A percentile compares a stretch with the other conserved stretches of the same genome.
These are phyloP conservation scores for Verbascum thapsus DNA, from an alignment of 257 asterid species.

Conservation along the genomic window DNA sequence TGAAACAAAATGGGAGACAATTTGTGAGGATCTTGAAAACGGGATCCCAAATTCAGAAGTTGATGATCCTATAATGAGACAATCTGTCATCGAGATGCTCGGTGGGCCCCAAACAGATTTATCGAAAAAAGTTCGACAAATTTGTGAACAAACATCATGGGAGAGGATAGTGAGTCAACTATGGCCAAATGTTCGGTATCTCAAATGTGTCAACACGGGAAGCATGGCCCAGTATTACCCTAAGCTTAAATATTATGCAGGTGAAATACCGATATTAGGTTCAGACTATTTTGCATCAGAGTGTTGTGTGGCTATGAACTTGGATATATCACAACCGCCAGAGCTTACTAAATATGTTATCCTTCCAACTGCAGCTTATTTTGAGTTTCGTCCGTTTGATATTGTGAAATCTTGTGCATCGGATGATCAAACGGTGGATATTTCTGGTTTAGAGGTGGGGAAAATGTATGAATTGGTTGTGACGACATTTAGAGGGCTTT, in stretches of 20 bases:
- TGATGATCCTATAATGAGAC: conserved; percentile 20
- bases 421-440: conserved; percentile 18
- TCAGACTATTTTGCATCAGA: conserved; percentile 33
- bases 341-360: conserved; percentile 25
- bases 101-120: conserved; percentile 27
- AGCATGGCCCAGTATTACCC: conserved; percentile 28
- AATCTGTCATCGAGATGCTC: conserved; percentile 21
- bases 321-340: conserved; percentile 24
- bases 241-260: conserved; percentile 25
- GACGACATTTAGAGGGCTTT: conserved; percentile 31
- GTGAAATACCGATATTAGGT: conserved; percentile 27
- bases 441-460: conserved; percentile 28
- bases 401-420: neutral
- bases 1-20: conserved; percentile 27
- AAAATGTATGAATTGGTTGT: conserved; percentile 28
- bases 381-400: conserved; percentile 29
- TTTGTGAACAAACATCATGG: conserved; percentile 28
- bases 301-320: conserved; percentile 31
- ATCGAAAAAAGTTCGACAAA: conserved; percentile 17
- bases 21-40: conserved; percentile 28
- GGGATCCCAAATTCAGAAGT: conserved; percentile 25
- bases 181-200: conserved; percentile 28
- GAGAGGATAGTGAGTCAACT: conserved; percentile 24
- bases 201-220: conserved; percentile 29
- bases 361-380: conserved; percentile 31